Percentiles rank a stretch among this genome's conserved stretches.
phyloP scores from a whole-genome alignment of 2,329 filamentous ascomycete genomes.

The Fusarium odoratissimum region DNA sequence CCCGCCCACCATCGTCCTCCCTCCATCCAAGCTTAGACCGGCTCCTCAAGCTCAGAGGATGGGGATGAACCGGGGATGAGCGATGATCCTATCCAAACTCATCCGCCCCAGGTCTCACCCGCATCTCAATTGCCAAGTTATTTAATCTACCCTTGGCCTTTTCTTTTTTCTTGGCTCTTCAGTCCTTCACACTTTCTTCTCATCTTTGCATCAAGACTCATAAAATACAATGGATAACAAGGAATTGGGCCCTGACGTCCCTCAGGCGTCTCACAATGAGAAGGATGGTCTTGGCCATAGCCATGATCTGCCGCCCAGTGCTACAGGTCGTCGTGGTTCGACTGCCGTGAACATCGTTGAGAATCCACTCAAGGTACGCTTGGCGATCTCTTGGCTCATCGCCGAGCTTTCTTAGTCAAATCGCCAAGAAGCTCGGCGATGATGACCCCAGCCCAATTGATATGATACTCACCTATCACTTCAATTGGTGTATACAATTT shows the following conservation, averaged over 20 bases:
- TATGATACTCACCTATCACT: not conserved
- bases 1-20: not conserved
- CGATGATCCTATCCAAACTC: conserved; percentile 22
- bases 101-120: conserved; percentile 14
- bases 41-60: not conserved
- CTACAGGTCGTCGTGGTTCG: conserved; percentile 10
- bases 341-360: conserved; percentile 24
- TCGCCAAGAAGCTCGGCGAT: not conserved
- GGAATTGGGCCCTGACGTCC: conserved; percentile 15
- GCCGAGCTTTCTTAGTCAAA: not conserved
- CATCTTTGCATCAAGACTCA: not conserved
- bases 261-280: conserved; percentile 17
- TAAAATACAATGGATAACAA: conserved; percentile 15
- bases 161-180: not conserved
- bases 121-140: conserved; percentile 6
- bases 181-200: not conserved
- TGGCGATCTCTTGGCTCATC: conserved; percentile 20
- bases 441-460: not conserved
- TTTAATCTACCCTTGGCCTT: conserved; percentile 7
- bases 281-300: not conserved
- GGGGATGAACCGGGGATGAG: conserved; percentile 21
- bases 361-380: conserved; percentile 26
- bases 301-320: not conserved
- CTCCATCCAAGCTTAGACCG: not conserved
- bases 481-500: not conserved